Evolutionary conservation across 495 filamentous ascomycete species (phyloP), one percentile per base, ranked within the genome.

Genomic region (Rusavskia elegans): DNA sequence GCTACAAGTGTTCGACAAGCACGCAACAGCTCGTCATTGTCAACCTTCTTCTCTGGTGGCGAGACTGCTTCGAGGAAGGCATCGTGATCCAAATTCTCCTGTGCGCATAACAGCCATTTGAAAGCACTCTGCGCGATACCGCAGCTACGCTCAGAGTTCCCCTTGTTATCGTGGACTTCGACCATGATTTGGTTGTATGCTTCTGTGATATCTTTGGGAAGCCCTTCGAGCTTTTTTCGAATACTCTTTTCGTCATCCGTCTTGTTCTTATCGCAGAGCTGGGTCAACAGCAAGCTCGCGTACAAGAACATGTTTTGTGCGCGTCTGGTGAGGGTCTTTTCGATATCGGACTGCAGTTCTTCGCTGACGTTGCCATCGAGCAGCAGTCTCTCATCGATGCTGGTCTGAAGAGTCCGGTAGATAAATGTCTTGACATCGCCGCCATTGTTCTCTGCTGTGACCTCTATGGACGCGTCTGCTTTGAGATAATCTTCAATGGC

Each of bases 271-370:
- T 53, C 51, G 35, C 50, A 57, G 5, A 57, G n/a, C 42, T 53
- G 55, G 2, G 42, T 50, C 25, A 53, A 25, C 11, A 57, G 45
- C 6, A 57, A 44, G 39, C 55, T 57, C 13, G 55, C 55, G 39
- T 53, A 57, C 4, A 57, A 37, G 20, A 57, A 57, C 55, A 57
- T 53, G 29, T 53, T 57, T 4, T 36, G 21, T 23, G 55, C 55
- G 10, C 55, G 55, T 23, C 20, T 41, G 17, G 45, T 57, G 8
- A 57, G 51, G 19, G 51, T 57, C 6, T 29, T 36, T 38, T 32
- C 51, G 21, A 57, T 50, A 10, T 53, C 45, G 21, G 16, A 16
- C 27, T 49, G 35, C 17, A 54, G 25, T 21, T 54, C 45, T 7
- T 32, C 11, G 45, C 41, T 39, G 1, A 54, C 36, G 2, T 40